Conservation (phyloP, 2,329 filamentous ascomycete species). For the Aaosphaeria pasadenensis region DNA sequence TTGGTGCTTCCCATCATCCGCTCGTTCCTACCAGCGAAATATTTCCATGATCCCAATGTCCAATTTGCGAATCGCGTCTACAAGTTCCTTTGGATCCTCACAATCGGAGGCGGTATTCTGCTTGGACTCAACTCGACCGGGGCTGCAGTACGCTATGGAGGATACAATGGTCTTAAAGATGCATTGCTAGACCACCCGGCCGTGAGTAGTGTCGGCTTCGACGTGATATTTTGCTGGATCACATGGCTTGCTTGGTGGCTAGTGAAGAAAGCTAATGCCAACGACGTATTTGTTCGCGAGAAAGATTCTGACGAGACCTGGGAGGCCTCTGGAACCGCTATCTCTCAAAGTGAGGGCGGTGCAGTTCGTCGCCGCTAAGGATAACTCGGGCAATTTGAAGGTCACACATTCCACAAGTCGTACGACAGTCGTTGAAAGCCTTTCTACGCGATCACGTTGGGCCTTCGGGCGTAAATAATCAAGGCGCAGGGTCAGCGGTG, state of each 20-base stretch:
- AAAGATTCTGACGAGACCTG: slow-evolving; percentile 2
- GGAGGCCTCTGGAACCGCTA: slow-evolving; percentile 3
- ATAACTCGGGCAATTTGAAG: neutral
- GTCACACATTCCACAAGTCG: neutral
- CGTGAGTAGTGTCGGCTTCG: slow-evolving; percentile 33
- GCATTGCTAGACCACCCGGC: slow-evolving; percentile 32
- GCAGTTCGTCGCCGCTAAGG: slow-evolving; percentile 14
- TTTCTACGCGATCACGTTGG: too few relatives aligned
- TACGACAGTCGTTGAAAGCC: too few relatives aligned
- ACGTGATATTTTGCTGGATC: slow-evolving; percentile 37
- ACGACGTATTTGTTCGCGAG: slow-evolving; percentile 1
- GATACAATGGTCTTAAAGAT: slow-evolving; percentile 13
- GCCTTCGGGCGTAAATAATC: too few relatives aligned
- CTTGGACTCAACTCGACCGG: slow-evolving; percentile 14
- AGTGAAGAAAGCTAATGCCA: slow-evolving; percentile 8
- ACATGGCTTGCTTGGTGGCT: slow-evolving; percentile 30
- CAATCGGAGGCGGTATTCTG: slow-evolving; percentile 8
- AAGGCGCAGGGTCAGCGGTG: too few relatives aligned
- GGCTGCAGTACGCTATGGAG: slow-evolving; percentile 16
- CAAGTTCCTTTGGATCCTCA: slow-evolving; percentile 18
- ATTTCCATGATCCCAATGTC: slow-evolving; percentile 13
- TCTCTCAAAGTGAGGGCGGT: slow-evolving; percentile 4
- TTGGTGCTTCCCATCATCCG: slow-evolving; percentile 22
- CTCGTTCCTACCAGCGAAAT: slow-evolving; percentile 17
- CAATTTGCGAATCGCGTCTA: slow-evolving; percentile 20